Evolutionary conservation across 257 asterid species (phyloP), one percentile per base, ranked within the genome.

Genomic region (Primulina tabacum): DNA sequence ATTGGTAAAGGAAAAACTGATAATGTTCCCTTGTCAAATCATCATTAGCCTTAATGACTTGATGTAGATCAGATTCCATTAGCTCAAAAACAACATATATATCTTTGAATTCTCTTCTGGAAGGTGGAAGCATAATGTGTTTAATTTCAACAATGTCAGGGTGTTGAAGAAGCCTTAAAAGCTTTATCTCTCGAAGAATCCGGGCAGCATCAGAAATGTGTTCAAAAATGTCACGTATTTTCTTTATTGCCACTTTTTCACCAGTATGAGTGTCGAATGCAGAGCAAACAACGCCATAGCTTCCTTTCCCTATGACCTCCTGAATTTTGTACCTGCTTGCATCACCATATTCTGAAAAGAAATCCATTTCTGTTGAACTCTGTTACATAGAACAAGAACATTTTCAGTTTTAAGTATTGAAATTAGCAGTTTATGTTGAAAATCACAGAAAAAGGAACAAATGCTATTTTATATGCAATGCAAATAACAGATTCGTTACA

Each of bases 261-360:
- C 90, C 90, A 1, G 97, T 89, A 62, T 86, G 88, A 35, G 92
- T 83, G 79, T 92, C 97, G 0, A 87, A 76, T 35, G 96, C 94
- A 12, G 97, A 89, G 82, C 97, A 92, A 73, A 92, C 96, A 67
- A 92, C 96, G 62, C 96, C 97, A 75, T 92, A 92, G 87, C 96
- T 92, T 57, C 97, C 95, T 82, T 89, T 92, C 56, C 97, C 97
- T 40, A 92, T 79, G 72, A 92, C 90, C 80, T 89, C 97, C 81
- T 74, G 96, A 77, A 89, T 85, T 67, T 86, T 89, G 70, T 79
- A 92, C 78, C 93, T 79, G 78, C 82, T 92, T 35, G 92, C 95
- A 80, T 89, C 98, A 58, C 98, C 98, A 77, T 87, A 89, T 55
- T 89, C 98, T 33, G 96, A 87, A 70, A 92, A 92, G 82, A 92